Evolutionary conservation across 2,329 filamentous ascomycete genomes (phyloP), one percentile per base, ranked within the genome.

Genomic region (Fusarium sp.): DNA sequence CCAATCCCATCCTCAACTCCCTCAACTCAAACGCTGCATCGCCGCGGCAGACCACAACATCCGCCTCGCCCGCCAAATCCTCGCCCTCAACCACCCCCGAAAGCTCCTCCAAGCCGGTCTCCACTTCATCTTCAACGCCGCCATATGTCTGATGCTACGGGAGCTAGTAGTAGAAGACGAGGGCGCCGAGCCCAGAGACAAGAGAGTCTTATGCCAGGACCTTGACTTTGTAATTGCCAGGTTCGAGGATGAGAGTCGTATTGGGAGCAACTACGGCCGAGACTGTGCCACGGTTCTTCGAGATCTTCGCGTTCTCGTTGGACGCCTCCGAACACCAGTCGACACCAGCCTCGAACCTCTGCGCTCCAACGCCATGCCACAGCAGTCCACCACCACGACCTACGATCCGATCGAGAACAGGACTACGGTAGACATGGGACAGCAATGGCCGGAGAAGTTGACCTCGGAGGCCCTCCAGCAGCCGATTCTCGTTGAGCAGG

Each of bases 111-210:
- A 87, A 44, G 80, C 83, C 0, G 84, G 84, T 11, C 79, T 88
- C 58, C 86, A 88, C 77, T 83, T 84, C 71, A 81, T 87, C 42
- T 87, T 88, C 80, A 87, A 87, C 74, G 85, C 86, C 4, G 84
- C 85, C 64, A 81, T 87, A 40, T 81, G 87, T 20, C 80, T 88
- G 35, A 82, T 87, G 62, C 80, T 88, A 62, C 82, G 85, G 66
- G 82, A 84, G 67, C 80, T 87, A 27, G 79, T 86, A 9, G 22
- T 46, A 8, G 44, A 46, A 9, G 44, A 46, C 4, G 81, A 81
- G 44, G 77, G 80, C 24, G 79, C 68, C 24, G 55, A 78, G 73
- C 59, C 76, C 67, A 38, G 80, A 36, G 76, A 78, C 9, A 67
- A 72, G 24, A 74, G 72, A 16, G 68, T 72, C 16, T 71, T 74